Evolutionary conservation across 306 rosid species (phyloP), one percentile per base, ranked within the genome.

Genomic region (Delonix regia): DNA sequence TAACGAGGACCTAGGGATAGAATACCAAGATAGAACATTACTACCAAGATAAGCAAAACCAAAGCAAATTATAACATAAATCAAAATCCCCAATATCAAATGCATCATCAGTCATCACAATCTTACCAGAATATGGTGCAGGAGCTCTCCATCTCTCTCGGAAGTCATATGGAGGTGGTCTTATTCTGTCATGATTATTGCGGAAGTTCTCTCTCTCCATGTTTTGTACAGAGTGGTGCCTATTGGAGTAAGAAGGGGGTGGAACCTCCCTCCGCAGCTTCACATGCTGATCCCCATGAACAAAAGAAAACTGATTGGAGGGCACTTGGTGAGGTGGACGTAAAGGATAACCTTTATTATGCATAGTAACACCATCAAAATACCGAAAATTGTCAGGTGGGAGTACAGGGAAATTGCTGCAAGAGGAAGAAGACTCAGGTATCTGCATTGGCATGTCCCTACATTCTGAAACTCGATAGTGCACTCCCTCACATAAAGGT

Each of bases 291-390:
- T 93, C 97, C 73, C 87, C 96, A 9, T 80, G 83, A 82, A 88
- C 93, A 85, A 90, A 91, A 81, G 95, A 89, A 84, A 91, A 93
- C 78, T 96, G 99, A 82, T 83, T 81, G 33, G 89, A 88, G 7
- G 92, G 91, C 57, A 92, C 88, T 21, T 85, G 94, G 71, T 81
- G 93, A 72, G 97, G 99, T 62, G 99, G 99, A 39, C 84, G 84
- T 76, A 91, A 77, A 24, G 88, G 65, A 83, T 87, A 91, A 72
- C 84, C 89, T 79, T 87, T 89, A 69, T 81, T 85, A 34, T 84
- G 89, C 79, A 89, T 71, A 36, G 80, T 25, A 68, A 64, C 67
- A 79, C 89, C 89, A 63, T 87, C 91, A 75, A 83, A 51, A 69
- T 78, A 86, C 74, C 47, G 81, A 81, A 63, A 86, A 76, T 72